Evolutionary conservation across 768 basidiomycete species (phyloP).

Genomic region (Tephrocybe sp.): DNA sequence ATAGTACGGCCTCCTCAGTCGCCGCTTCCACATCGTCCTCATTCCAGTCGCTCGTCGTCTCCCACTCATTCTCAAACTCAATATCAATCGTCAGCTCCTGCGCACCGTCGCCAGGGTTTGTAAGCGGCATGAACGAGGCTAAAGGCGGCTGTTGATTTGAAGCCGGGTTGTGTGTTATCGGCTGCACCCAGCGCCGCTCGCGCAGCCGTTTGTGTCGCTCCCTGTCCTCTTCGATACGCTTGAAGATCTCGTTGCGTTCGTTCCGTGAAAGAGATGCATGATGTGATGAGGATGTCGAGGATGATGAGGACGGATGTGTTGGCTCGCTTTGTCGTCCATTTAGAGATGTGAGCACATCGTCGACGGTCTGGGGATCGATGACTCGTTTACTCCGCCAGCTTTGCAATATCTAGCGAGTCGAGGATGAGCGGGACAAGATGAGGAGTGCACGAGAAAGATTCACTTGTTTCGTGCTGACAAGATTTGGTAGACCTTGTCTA

Average conservation of each 20-base stretch:
- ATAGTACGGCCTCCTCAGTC: constrained; percentile 67
- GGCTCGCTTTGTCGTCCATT: constrained; percentile 38
- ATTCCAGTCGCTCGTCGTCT: constrained; percentile 88
- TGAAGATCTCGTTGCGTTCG: constrained; percentile 77
- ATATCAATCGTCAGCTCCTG: constrained; percentile 71
- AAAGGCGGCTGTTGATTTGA: constrained; percentile 44
- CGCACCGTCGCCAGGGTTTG: constrained; percentile 49
- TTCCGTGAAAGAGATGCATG: constrained; percentile 46
- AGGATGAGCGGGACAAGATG: background rate
- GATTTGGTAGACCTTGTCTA: constrained; percentile 84
- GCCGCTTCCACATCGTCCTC: constrained; percentile 83
- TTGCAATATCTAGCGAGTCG: constrained; percentile 70
- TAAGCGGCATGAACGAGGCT: constrained; percentile 61
- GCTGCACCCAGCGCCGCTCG: constrained; percentile 91
- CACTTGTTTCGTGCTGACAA: constrained; percentile 86
- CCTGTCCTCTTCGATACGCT: constrained; percentile 89
- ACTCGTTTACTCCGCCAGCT: constrained; percentile 87
- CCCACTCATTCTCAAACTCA: constrained; percentile 90
- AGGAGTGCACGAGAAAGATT: constrained; percentile 16
- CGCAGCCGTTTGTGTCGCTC: constrained; percentile 91
- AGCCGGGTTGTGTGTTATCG: constrained; percentile 53
- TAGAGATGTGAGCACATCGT: constrained; percentile 62
- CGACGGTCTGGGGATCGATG: constrained; percentile 75
- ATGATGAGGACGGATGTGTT: constrained; percentile 11
- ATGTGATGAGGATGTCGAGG: constrained; percentile 22